A percentile compares a stretch with the other conserved stretches of the same genome.
phyloP scores from a whole-genome alignment of 75 land plant species.

The Ceratopteris richardii region DNA sequence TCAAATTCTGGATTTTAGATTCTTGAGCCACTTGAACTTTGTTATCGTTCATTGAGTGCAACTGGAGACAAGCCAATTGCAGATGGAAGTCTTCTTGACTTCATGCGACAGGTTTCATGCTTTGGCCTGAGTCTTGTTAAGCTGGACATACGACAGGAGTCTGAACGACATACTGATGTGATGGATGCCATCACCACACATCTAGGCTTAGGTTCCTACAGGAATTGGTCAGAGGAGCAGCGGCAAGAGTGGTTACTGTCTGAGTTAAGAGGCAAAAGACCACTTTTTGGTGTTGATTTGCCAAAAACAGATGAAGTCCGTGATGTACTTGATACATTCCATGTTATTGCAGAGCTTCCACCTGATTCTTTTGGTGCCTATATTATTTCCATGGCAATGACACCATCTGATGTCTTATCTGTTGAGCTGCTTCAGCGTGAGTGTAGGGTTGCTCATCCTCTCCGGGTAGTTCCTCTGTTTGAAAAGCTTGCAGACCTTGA shows the following conservation, averaged over 20 bases:
- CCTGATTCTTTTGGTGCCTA: conserved; percentile 86
- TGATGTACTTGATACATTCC: conserved; percentile 77
- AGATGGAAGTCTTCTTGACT: conserved; percentile 93
- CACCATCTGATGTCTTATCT: conserved; percentile 88
- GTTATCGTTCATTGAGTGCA: conserved; percentile 74
- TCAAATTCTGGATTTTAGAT: no score
- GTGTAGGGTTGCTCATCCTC: conserved; percentile 54
- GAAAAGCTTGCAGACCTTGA: conserved; percentile 91
- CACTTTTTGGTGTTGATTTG: conserved; percentile 76
- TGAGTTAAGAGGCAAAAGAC: conserved; percentile 83
- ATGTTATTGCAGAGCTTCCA: conserved; percentile 75
- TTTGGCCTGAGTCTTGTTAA: conserved; percentile 81
- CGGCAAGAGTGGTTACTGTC: conserved; percentile 71
- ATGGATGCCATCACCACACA: conserved; percentile 79
- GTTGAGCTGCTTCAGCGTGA: conserved; percentile 90
- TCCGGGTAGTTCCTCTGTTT: conserved; percentile 87
- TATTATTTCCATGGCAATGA: conserved; percentile 93
- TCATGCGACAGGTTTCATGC: conserved; percentile 89
- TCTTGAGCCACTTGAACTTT: conserved; percentile 83
- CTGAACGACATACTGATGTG: conserved; percentile 88
- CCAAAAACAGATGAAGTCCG: conserved; percentile 77
- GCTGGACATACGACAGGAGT: conserved; percentile 90
- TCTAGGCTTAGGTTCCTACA: conserved; percentile 74
- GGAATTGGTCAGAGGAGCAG: conserved; percentile 75
- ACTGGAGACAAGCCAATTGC: conserved; percentile 82